Evolutionary conservation across 139 green algal genomes (phyloP).

Genomic region (Eudorina sp.): DNA sequence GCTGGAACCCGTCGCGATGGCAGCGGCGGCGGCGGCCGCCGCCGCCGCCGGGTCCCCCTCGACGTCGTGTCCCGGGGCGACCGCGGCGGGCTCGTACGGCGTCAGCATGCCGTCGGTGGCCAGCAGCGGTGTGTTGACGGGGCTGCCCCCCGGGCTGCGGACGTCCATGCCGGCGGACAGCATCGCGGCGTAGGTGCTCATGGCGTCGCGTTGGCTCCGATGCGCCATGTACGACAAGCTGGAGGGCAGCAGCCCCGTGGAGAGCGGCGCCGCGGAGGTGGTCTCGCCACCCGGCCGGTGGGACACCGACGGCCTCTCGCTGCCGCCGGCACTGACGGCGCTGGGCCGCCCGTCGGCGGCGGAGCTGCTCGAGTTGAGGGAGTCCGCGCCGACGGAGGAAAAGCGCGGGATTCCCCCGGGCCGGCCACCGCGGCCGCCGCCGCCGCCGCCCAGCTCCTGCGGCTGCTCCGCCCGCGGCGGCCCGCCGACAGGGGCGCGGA

Average conservation of each 20-base stretch:
- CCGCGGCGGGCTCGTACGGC: not conserved
- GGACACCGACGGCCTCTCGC: not conserved
- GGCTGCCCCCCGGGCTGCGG: conserved; percentile 4
- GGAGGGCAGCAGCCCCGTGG: conserved; percentile 12
- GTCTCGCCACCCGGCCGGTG: not conserved
- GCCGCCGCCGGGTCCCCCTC: not conserved
- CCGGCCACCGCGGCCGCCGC: no score
- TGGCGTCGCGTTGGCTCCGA: not conserved
- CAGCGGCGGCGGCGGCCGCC: not conserved
- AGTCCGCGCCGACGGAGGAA: not conserved
- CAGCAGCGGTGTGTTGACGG: not conserved
- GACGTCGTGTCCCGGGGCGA: not conserved
- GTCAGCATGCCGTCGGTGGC: not conserved
- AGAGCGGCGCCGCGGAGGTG: not conserved
- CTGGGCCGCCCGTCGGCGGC: not conserved
- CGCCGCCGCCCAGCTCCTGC: not conserved
- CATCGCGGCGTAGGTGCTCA: not conserved
- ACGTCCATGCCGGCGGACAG: conserved; percentile 17
- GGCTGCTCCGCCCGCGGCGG: no score
- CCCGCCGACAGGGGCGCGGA: no score
- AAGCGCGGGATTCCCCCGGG: no score
- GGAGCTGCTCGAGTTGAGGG: not conserved
- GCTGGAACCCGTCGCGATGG: no score
- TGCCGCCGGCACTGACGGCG: not conserved
- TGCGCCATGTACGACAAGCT: conserved; percentile 33